Base-by-base conservation (phyloP, 305 asterid species). In the Caryopteris hybrid region DNA sequence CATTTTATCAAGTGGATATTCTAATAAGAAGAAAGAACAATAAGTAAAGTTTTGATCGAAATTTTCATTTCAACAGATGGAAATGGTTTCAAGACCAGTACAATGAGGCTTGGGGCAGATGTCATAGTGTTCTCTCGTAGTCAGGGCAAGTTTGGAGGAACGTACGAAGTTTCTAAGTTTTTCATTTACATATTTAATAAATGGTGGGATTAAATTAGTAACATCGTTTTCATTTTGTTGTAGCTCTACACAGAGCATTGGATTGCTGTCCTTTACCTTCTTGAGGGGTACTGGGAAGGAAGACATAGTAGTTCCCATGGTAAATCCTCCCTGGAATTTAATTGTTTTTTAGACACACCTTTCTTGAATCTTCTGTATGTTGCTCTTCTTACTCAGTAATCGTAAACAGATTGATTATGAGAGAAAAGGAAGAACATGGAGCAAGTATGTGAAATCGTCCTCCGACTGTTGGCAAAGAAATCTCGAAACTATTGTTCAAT, bases 31-130 rank as follows among this genome's bases (percentile, higher is more conserved):
- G 6, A 7, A 29, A 29, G 34, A 29, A n/a, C n/a, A n/a, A n/a
- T n/a, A n/a, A n/a, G 4, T 29, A 3, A 4, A 29, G 34, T 29
- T 29, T n/a, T 29, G 34, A 4, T 53, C 29, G 31, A 2, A 18
- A 11, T 31, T 57, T 16, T 27, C 12, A 4, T 55, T 61, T n/a
- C 25, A 45, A 67, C 82, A 90, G 97, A 91, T 78, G 96, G 97
- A 61, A 91, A 91, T 77, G 96, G 97, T 27, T 90, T 91, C 55
- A 86, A 91, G 78, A 86, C 97, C 2, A 91, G 97, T 66, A 86
- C 92, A 6, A 91, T 91, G 96, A 82, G 97, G 82, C 95, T 91
- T 8, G 97, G 97, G n/a, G 96, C 89, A 23, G 97, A 91, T 69
- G 97, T 84, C 53, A 77, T 91, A 51, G 96, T 88, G 48, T 91